Conservation (phyloP, 2,329 filamentous ascomycete genomes). For the Hansfordia pulvinata region DNA sequence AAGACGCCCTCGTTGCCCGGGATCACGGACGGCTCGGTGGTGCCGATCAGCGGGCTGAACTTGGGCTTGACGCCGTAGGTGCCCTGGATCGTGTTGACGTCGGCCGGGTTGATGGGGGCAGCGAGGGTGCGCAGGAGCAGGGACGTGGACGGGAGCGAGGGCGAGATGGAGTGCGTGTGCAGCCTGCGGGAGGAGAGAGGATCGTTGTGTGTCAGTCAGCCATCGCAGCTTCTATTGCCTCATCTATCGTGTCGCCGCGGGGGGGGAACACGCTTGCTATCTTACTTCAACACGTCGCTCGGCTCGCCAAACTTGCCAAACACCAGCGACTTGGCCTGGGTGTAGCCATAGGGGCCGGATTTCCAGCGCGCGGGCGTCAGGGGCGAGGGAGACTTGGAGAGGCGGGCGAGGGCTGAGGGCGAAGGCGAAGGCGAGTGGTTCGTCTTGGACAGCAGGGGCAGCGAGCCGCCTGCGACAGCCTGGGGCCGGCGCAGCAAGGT, state of each 20-base stretch:
- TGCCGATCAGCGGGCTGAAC: slow-evolving; percentile 66
- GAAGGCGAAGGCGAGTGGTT: too few relatives aligned
- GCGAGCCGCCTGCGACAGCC: too few relatives aligned
- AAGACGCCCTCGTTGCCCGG: slow-evolving; percentile 90
- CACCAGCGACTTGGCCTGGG: slow-evolving; percentile 70
- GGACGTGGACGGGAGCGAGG: slow-evolving; percentile 47
- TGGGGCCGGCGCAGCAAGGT: too few relatives aligned
- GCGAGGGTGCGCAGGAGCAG: slow-evolving; percentile 80
- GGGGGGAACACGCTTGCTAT: too few relatives aligned
- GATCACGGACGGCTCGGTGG: slow-evolving; percentile 59
- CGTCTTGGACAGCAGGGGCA: too few relatives aligned
- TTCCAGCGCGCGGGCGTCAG: slow-evolving; percentile 27
- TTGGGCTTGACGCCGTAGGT: slow-evolving; percentile 80
- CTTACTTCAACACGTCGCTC: slow-evolving; percentile 50
- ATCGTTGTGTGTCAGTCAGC: slow-evolving; percentile 3
- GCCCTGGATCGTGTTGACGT: slow-evolving; percentile 96
- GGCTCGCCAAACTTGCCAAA: slow-evolving; percentile 67
- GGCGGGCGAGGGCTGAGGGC: too few relatives aligned
- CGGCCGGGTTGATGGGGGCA: slow-evolving; percentile 88
- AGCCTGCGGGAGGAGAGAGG: slow-evolving; percentile 27
- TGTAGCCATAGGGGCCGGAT: slow-evolving; percentile 63
- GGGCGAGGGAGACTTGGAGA: slow-evolving; percentile 6
- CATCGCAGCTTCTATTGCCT: slow-evolving; percentile 1
- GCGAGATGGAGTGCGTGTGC: slow-evolving; percentile 65
- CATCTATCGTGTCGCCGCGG: background rate